Conservation (phyloP, 2,329 filamentous ascomycete genomes). For the Periconia sp. region DNA sequence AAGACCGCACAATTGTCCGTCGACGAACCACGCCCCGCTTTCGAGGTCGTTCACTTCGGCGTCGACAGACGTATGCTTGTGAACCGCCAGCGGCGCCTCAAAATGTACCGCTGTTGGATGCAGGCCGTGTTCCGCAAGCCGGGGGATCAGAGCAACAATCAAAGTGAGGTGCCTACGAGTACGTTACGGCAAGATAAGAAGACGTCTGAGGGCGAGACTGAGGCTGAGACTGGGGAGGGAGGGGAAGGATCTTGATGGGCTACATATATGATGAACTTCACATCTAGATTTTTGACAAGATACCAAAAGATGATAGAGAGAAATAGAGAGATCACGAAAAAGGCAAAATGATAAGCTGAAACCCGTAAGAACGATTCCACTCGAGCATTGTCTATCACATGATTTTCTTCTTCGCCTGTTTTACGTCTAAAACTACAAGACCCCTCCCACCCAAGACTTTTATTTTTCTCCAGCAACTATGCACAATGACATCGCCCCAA, state of each 20-base stretch:
- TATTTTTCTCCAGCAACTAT: too few relatives aligned
- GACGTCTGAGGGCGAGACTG: neutral
- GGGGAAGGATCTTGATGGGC: neutral
- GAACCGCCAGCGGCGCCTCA: conserved; percentile 84
- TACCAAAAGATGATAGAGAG: too few relatives aligned
- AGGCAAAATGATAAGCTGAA: too few relatives aligned
- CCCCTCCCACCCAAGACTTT: too few relatives aligned
- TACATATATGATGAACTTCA: neutral
- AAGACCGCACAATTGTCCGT: conserved; percentile 8
- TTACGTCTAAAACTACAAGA: too few relatives aligned
- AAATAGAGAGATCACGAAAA: too few relatives aligned
- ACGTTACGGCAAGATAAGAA: conserved; percentile 32
- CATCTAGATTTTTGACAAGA: too few relatives aligned
- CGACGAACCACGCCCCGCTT: conserved; percentile 27
- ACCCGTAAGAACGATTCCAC: too few relatives aligned
- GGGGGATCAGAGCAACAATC: conserved; percentile 26
- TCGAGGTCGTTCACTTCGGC: conserved; percentile 77
- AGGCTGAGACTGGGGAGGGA: neutral
- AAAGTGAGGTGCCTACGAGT: conserved; percentile 36
- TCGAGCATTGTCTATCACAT: too few relatives aligned
- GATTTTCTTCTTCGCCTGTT: too few relatives aligned
- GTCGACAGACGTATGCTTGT: conserved; percentile 88
- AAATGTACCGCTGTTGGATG: conserved; percentile 99
- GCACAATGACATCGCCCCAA: too few relatives aligned
- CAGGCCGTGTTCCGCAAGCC: conserved; percentile 78